phyloP scores from a whole-genome alignment of 208 protist species.

The Phytomonas serpens region DNA sequence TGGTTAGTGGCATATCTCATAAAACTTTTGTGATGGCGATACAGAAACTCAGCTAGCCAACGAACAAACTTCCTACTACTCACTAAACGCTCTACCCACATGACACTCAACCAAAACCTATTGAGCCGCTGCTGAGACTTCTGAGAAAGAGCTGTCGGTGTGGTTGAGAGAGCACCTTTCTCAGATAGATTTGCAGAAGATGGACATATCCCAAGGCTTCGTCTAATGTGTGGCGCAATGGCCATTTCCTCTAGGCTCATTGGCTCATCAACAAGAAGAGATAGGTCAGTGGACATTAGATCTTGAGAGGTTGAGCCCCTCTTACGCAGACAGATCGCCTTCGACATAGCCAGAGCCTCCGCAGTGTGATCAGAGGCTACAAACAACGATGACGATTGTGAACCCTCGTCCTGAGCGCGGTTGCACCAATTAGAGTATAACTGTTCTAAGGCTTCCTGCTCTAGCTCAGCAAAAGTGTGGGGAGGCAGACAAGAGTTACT shows the following conservation, averaged over 20 bases:
- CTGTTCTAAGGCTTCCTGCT: slow-evolving; percentile 50
- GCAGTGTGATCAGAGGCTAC: slow-evolving; percentile 58
- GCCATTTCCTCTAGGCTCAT: slow-evolving; percentile 59
- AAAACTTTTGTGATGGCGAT: slow-evolving; percentile 65
- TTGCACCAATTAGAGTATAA: slow-evolving; percentile 48
- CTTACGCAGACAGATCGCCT: background rate
- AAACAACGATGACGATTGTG: slow-evolving; percentile 22
- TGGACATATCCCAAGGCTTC: slow-evolving; percentile 4
- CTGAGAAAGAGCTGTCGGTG: slow-evolving; percentile 19
- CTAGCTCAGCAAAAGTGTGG: slow-evolving; percentile 48
- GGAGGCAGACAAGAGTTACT: slow-evolving; percentile 23
- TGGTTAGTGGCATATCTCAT: slow-evolving; percentile 14
- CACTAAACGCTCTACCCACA: slow-evolving; percentile 57
- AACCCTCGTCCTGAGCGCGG: background rate
- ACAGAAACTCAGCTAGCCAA: slow-evolving; percentile 47
- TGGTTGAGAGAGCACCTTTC: background rate
- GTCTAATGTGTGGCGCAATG: background rate
- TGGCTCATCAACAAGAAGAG: slow-evolving; percentile 21
- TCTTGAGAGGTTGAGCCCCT: background rate
- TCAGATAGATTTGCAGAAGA: background rate
- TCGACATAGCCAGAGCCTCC: slow-evolving; percentile 43
- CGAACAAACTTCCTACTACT: slow-evolving; percentile 40
- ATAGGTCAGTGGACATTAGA: background rate
- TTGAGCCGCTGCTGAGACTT: slow-evolving; percentile 40
- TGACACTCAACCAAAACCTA: slow-evolving; percentile 49